phyloP scores from a whole-genome alignment of 306 rosid genomes.

The Sicyos baderoa region DNA sequence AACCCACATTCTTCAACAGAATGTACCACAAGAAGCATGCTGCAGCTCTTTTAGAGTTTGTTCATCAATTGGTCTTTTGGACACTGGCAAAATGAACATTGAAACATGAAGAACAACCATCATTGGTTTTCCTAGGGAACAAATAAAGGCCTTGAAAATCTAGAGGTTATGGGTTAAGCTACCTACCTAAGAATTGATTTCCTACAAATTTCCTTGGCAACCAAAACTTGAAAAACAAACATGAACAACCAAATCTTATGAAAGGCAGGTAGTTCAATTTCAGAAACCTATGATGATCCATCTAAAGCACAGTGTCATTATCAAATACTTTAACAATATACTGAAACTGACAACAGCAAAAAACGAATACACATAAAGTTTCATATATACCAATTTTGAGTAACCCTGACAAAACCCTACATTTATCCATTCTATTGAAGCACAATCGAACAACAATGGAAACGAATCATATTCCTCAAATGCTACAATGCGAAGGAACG shows the following conservation, averaged over 20 bases:
- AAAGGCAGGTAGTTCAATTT: slow-evolving; percentile 13
- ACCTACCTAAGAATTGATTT: too few species aligned
- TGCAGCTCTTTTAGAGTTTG: not conserved
- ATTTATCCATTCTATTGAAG: slow-evolving; percentile 13
- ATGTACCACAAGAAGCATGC: not conserved
- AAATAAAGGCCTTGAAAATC: too few species aligned
- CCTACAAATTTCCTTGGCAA: too few species aligned
- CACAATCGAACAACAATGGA: not conserved
- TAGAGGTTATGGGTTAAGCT: too few species aligned
- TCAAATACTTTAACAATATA: not conserved
- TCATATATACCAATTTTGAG: slow-evolving; percentile 4
- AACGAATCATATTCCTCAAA: slow-evolving; percentile 14
- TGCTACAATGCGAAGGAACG: slow-evolving; percentile 15
- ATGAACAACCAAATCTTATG: not conserved
- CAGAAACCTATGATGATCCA: not conserved
- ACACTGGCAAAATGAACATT: not conserved
- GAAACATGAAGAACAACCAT: not conserved
- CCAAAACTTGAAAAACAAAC: too few species aligned
- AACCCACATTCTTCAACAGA: slow-evolving; percentile 17
- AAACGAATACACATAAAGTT: too few species aligned
- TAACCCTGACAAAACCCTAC: slow-evolving; percentile 17
- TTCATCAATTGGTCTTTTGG: not conserved
- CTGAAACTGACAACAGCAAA: not conserved
- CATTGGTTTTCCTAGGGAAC: too few species aligned
- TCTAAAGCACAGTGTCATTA: not conserved